Base-by-base conservation (phyloP, 108 stramenopile genomes). In the Epithemia pelagica region DNA sequence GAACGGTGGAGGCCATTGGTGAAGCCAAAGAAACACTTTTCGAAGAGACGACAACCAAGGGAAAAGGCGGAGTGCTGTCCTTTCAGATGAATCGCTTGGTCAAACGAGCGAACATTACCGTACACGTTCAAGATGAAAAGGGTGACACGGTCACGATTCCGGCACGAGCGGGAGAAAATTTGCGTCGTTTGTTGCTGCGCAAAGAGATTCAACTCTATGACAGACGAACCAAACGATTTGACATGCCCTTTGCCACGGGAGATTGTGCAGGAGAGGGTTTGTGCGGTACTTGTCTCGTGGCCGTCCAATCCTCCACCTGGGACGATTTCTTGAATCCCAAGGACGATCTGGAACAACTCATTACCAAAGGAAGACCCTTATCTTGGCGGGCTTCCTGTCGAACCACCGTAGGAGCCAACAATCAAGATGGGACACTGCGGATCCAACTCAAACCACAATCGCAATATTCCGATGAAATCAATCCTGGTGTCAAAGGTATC, bases 181-280 rank as follows among this genome's bases (percentile, higher is more conserved):
- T 75, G 30, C 51, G 74, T 19, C 55, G 53, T 19, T 52, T 75
- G 1, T 58, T 75, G 23, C n/a, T 75, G 65, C 69, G 67, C 8
- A 60, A 75, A n/a, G 30, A 31, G 1, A 26, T 70, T 2, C 55
- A 65, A 64, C 64, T 75, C 21, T 75, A 75, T 64, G 69, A 75
- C 64, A 30, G 37, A 32, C 18, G 54, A 20, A 75, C 74, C 22
- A 24, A 26, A 53, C 74, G 74, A n/a, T 59, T 75, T 60, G 74
- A 75, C 57, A 33, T 54, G 65, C 74, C 74, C 15, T 54, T 53
- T 46, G 32, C 51, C 25, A 66, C 29, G 15, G 69, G 69, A 5
- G 51, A 75, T 62, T 75, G 74, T 59, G 74, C 33, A 53, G 74
- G 74, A 2, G 74, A 75, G 20, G 74, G 74, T 25, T n/a, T 71